A percentile compares a stretch with the other conserved stretches of the same genome.
These are phyloP conservation scores for Immersiporthe knoxdaviesiana DNA, from an alignment of 2,329 filamentous ascomycete genomes.

Conservation along the genomic window DNA sequence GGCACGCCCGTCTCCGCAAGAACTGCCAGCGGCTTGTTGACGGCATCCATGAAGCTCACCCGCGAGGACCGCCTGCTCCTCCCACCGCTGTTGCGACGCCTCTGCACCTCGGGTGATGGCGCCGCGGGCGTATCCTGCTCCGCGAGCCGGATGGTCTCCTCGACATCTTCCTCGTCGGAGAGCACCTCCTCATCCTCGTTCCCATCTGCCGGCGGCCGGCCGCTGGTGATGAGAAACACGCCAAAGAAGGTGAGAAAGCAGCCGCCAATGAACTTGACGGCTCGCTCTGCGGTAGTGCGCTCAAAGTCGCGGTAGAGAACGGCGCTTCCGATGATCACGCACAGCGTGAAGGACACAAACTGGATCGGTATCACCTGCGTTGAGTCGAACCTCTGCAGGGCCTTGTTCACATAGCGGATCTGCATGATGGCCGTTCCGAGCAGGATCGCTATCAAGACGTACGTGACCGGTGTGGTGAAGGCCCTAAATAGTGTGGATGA, in stretches of 20 bases:
- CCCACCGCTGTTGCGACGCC: slow-evolving; percentile 33
- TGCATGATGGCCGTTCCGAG: slow-evolving; percentile 90
- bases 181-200: slow-evolving; percentile 61
- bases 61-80: slow-evolving; percentile 54
- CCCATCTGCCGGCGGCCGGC: slow-evolving; percentile 63
- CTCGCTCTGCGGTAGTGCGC: slow-evolving; percentile 72
- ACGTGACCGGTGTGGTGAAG: slow-evolving; percentile 90
- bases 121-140: slow-evolving; percentile 54
- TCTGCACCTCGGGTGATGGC: slow-evolving; percentile 41
- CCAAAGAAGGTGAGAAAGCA: slow-evolving; percentile 93
- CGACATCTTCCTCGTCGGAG: slow-evolving; percentile 60
- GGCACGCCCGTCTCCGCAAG: slow-evolving; percentile 43
- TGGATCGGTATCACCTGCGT: slow-evolving; percentile 98
- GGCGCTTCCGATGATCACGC: slow-evolving; percentile 91
- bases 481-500: slow-evolving; percentile 88
- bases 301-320: slow-evolving; percentile 95
- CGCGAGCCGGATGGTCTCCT: slow-evolving; percentile 64
- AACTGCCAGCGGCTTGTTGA: slow-evolving; percentile 42
- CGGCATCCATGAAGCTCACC: slow-evolving; percentile 47
- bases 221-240: slow-evolving; percentile 96
- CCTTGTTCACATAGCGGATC: slow-evolving; percentile 91
- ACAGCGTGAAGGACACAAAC: slow-evolving; percentile 95
- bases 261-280: slow-evolving; percentile 84
- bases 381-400: slow-evolving; percentile 89
- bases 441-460: slow-evolving; percentile 78